Evolutionary conservation across 208 protist genomes (phyloP).

Genomic region (Acanthamoeba culbertsoni): DNA sequence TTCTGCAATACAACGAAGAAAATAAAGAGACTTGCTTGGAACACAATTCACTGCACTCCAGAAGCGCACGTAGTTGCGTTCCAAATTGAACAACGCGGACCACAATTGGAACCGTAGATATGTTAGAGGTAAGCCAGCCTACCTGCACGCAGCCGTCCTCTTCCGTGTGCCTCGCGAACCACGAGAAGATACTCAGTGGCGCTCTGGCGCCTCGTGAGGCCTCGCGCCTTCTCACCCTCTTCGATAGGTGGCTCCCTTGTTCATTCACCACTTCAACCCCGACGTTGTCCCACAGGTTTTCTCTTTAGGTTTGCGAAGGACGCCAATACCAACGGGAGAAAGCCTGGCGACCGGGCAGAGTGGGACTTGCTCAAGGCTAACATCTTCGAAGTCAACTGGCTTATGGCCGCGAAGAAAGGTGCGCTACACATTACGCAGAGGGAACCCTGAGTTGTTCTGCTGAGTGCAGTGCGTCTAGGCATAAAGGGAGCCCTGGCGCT

Average conservation of each 20-base stretch:
- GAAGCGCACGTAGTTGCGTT: no score
- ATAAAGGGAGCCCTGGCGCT: not conserved
- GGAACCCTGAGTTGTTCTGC: not conserved
- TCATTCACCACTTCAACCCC: not conserved
- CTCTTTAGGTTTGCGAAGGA: not conserved
- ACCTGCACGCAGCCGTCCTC: not conserved
- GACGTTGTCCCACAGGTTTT: not conserved
- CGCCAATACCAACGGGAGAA: not conserved
- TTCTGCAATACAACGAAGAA: no score
- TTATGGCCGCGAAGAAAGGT: slow-evolving; percentile 14
- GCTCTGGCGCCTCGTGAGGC: not conserved
- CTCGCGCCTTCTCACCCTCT: not conserved
- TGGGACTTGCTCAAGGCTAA: slow-evolving; percentile 37
- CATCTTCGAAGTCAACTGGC: slow-evolving; percentile 32
- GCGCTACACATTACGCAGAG: not conserved
- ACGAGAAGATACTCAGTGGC: not conserved
- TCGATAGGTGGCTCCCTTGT: not conserved
- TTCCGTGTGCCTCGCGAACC: not conserved
- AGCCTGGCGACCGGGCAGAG: not conserved
- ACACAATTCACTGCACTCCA: no score
- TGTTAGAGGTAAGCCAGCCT: not conserved
- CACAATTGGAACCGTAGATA: not conserved
- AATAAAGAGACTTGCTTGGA: no score
- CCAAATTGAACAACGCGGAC: not conserved
- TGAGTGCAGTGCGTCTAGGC: not conserved